Conservation (phyloP, 2,329 filamentous ascomycete species). For the Scorias spongiosa region DNA sequence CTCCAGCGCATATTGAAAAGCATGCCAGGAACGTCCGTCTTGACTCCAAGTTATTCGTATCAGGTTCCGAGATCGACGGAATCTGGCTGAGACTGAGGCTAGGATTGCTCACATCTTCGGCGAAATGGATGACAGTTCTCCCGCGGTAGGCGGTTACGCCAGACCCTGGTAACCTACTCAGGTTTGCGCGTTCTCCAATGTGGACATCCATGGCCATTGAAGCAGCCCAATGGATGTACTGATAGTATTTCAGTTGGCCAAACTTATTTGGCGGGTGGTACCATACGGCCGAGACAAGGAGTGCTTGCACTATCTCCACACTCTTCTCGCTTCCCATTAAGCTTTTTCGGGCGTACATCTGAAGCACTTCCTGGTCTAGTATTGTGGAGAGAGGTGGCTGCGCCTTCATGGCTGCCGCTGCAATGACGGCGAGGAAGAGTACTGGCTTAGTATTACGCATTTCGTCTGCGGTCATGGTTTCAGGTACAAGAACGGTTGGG, state of each 20-base stretch:
- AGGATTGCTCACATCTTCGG: constrained; percentile 12
- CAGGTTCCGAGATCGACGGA: constrained; percentile 17
- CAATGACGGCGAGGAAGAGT: constrained; percentile 57
- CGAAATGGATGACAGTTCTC: constrained; percentile 6
- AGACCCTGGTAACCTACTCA: background rate
- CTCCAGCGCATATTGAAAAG: constrained; percentile 44
- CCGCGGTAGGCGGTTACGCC: background rate
- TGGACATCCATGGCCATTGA: constrained; percentile 36
- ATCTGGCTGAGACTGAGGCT: constrained; percentile 12
- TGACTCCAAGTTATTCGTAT: constrained; percentile 40
- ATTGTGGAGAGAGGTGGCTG: constrained; percentile 28
- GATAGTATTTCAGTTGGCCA: constrained; percentile 30
- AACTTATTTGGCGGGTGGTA: constrained; percentile 35
- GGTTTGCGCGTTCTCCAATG: constrained; percentile 9
- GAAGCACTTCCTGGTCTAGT: constrained; percentile 35
- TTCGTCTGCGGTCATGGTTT: constrained; percentile 37
- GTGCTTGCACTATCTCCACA: constrained; percentile 35
- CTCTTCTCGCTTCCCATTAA: constrained; percentile 36
- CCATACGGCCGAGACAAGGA: constrained; percentile 34
- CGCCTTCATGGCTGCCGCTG: constrained; percentile 44
- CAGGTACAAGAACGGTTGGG: constrained; percentile 46
- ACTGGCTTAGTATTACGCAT: constrained; percentile 45
- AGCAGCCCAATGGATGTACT: constrained; percentile 37
- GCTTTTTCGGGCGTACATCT: constrained; percentile 32
- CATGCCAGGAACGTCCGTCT: constrained; percentile 44